Evolutionary conservation across 2,329 filamentous ascomycete genomes (phyloP).

Genomic region (Colletotrichum sp.): DNA sequence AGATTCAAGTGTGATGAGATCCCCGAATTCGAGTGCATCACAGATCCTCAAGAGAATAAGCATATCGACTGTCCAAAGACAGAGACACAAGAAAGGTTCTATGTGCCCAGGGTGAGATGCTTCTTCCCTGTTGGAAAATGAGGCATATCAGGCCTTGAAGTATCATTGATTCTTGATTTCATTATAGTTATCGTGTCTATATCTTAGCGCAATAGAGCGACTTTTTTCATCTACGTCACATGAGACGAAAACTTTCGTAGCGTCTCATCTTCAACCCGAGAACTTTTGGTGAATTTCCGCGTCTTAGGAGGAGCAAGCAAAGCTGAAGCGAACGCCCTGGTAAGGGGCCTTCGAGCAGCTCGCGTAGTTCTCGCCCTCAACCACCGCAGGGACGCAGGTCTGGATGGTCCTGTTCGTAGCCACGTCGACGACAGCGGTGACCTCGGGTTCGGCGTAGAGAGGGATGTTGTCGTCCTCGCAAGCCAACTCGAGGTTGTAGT

Average conservation of each 20-base stretch:
- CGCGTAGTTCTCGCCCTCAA: conserved; percentile 84
- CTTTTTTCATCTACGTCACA: not conserved
- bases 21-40: not conserved
- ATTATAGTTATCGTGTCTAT: not conserved
- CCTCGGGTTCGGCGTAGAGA: not conserved
- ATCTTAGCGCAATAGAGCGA: not conserved
- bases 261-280: not conserved
- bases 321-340: not conserved
- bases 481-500: conserved; percentile 7
- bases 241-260: fast-evolving
- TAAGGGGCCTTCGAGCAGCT: conserved; percentile 43
- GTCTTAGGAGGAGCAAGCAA: not conserved
- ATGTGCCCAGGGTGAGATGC: not conserved
- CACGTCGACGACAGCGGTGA: conserved; percentile 1
- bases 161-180: not conserved
- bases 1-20: not conserved
- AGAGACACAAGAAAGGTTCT: not conserved
- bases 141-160: fast-evolving
- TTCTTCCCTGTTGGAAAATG: not conserved
- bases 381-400: conserved; percentile 55
- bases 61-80: not conserved
- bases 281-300: not conserved
- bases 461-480: conserved; percentile 5
- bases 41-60: not conserved
- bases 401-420: not conserved